A percentile compares a stretch with the other conserved stretches of the same genome.
These are phyloP conservation scores for Fraxinus anomala DNA, from an alignment of 257 asterid species.

Conservation along the genomic window DNA sequence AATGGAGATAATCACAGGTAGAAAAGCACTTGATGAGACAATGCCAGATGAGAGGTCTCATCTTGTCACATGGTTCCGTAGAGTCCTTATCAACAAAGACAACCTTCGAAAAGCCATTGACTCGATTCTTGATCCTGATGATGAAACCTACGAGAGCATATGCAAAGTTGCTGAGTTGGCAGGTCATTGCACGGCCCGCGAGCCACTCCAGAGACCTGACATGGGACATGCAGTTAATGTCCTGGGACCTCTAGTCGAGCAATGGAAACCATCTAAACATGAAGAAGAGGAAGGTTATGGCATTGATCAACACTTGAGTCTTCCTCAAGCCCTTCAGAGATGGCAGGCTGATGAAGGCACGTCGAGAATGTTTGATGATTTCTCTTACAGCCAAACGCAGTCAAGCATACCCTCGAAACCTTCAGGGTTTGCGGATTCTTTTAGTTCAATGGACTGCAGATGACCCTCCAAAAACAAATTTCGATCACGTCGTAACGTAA, in stretches of 20 bases:
- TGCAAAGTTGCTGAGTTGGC: slow-evolving; percentile 89
- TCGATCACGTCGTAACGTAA: background rate
- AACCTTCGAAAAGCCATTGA: slow-evolving; percentile 73
- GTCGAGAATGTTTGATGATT: slow-evolving; percentile 82
- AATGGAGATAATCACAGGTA: slow-evolving; percentile 85
- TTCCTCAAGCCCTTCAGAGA: slow-evolving; percentile 86
- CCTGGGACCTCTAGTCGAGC: slow-evolving; percentile 86
- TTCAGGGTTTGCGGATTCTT: slow-evolving; percentile 68
- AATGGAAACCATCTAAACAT: slow-evolving; percentile 69
- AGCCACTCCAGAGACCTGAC: slow-evolving; percentile 90
- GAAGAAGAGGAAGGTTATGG: slow-evolving; percentile 70
- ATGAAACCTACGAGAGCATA: slow-evolving; percentile 75
- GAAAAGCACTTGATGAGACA: slow-evolving; percentile 80
- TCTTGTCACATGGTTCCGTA: slow-evolving; percentile 88
- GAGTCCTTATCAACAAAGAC: slow-evolving; percentile 83
- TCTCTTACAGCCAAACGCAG: slow-evolving; percentile 64
- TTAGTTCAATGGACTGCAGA: slow-evolving; percentile 74
- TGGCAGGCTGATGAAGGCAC: slow-evolving; percentile 95
- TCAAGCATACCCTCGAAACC: slow-evolving; percentile 84
- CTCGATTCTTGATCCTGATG: slow-evolving; percentile 63
- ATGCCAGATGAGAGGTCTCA: slow-evolving; percentile 88
- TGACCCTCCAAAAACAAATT: slow-evolving; percentile 27
- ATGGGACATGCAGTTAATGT: slow-evolving; percentile 97
- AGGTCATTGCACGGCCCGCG: slow-evolving; percentile 88
- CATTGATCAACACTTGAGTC: slow-evolving; percentile 77